These are phyloP conservation scores for Penicillium canescens DNA, from an alignment of 495 filamentous ascomycete genomes.

Conservation along the genomic window DNA sequence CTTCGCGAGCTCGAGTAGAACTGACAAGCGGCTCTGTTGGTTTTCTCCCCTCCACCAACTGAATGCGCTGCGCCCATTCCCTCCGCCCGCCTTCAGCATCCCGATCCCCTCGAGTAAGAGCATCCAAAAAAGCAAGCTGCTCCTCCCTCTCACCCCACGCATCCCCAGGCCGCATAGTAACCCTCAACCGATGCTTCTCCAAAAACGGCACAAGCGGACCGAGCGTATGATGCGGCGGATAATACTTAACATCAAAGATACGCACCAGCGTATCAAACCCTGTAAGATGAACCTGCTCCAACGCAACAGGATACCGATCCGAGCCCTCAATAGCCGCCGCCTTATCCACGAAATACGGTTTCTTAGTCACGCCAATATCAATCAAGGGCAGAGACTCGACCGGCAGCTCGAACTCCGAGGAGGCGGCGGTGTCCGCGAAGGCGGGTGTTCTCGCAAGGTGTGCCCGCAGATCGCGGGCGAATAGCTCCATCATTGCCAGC, in stretches of 20 bases:
- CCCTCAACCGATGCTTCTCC: slow-evolving; percentile 64
- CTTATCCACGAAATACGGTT: slow-evolving; percentile 87
- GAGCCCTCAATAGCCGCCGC: slow-evolving; percentile 62
- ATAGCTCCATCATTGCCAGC: slow-evolving; percentile 81
- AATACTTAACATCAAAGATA: slow-evolving; percentile 84
- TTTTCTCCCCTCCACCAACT: slow-evolving; percentile 63
- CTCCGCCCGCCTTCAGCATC: slow-evolving; percentile 57
- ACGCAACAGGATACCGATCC: slow-evolving; percentile 44
- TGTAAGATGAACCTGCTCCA: slow-evolving; percentile 74
- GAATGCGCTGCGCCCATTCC: slow-evolving; percentile 71
- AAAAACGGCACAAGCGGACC: slow-evolving; percentile 68
- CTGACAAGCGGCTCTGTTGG: slow-evolving; percentile 63
- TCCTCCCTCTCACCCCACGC: slow-evolving; percentile 62
- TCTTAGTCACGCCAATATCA: slow-evolving; percentile 80
- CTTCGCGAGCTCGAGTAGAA: slow-evolving; percentile 76
- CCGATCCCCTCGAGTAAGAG: slow-evolving; percentile 49
- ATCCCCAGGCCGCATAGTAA: slow-evolving; percentile 69
- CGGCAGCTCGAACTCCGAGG: slow-evolving; percentile 3
- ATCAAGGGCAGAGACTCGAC: slow-evolving; percentile 41
- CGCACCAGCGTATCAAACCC: slow-evolving; percentile 89
- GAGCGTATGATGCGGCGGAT: slow-evolving; percentile 56
- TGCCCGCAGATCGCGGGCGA: slow-evolving; percentile 63
- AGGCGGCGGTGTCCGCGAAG: neutral
- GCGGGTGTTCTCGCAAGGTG: slow-evolving; percentile 23
- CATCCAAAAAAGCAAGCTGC: slow-evolving; percentile 59